Conservation (phyloP, 371 early-diverging fungal genomes). For the Zychaea mexicana region DNA sequence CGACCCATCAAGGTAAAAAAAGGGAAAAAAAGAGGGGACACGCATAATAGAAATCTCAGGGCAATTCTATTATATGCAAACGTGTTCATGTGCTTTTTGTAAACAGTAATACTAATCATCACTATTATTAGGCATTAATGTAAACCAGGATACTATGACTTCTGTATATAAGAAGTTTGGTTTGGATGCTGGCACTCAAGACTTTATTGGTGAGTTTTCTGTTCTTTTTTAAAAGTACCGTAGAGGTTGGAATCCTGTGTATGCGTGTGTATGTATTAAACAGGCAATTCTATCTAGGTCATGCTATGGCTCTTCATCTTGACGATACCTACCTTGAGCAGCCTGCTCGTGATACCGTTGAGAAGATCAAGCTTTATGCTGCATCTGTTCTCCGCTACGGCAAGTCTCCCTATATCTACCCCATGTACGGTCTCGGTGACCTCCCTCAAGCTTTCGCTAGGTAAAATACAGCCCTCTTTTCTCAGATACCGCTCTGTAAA, state of each 20-base stretch:
- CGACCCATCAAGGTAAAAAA: conserved; percentile 71
- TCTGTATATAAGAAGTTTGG: conserved; percentile 93
- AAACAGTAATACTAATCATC: background rate
- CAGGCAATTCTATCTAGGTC: conserved; percentile 61
- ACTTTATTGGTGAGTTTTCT: conserved; percentile 78
- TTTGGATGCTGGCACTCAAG: conserved; percentile 92
- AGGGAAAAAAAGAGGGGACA: background rate
- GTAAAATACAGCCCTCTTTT: conserved; percentile 45
- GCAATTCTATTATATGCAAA: no score
- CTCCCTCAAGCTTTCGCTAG: conserved; percentile 99
- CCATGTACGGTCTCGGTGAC: conserved; percentile 98
- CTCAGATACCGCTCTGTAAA: background rate
- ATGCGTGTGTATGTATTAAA: background rate
- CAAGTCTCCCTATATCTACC: conserved; percentile 99
- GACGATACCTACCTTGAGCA: conserved; percentile 91
- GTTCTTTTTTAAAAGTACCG: background rate
- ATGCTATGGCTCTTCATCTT: conserved; percentile 96
- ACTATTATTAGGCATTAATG: conserved; percentile 57
- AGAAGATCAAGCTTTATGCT: conserved; percentile 93
- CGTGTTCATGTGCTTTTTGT: no score
- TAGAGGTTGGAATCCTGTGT: no score
- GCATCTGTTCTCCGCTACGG: conserved; percentile 94
- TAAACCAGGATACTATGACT: conserved; percentile 77
- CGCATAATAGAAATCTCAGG: no score
- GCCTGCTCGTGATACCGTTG: conserved; percentile 93